These are phyloP conservation scores for Elsinoe australis DNA, from an alignment of 2,329 filamentous ascomycete genomes.

Conservation along the genomic window DNA sequence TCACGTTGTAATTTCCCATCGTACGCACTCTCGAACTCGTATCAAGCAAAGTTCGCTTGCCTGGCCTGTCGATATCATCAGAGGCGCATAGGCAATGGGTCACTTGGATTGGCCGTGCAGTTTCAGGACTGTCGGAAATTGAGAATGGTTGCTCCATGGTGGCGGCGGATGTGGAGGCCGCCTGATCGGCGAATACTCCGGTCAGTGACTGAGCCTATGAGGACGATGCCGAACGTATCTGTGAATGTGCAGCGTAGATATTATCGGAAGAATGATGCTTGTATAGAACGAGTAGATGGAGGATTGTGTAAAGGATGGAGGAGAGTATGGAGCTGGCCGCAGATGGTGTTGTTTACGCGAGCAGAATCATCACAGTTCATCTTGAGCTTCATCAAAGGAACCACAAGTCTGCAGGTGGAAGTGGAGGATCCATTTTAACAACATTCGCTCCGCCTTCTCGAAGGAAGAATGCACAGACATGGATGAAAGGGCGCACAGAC, in stretches of 20 bases:
- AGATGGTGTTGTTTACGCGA: too few species aligned
- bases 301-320: too few species aligned
- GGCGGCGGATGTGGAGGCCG: too few species aligned
- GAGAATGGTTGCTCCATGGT: too few species aligned
- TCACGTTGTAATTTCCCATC: too few species aligned
- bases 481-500: not conserved
- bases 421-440: constrained; percentile 10
- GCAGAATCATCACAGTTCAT: too few species aligned
- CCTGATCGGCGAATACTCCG: constrained; percentile 5
- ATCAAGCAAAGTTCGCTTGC: too few species aligned
- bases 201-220: not conserved
- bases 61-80: not conserved
- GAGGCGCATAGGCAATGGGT: not conserved
- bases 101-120: not conserved
- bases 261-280: constrained; percentile 3
- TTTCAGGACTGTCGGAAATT: constrained; percentile 14
- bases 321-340: too few species aligned
- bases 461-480: constrained; percentile 12
- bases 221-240: too few species aligned
- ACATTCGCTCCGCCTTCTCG: constrained; percentile 12
- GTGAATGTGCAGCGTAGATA: too few species aligned
- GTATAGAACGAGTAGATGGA: too few species aligned
- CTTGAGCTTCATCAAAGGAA: constrained; percentile 16
- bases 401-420: not conserved
- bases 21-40: too few species aligned